These are phyloP conservation scores for Carpinus viminea DNA, from an alignment of 306 rosid genomes.

Conservation along the genomic window DNA sequence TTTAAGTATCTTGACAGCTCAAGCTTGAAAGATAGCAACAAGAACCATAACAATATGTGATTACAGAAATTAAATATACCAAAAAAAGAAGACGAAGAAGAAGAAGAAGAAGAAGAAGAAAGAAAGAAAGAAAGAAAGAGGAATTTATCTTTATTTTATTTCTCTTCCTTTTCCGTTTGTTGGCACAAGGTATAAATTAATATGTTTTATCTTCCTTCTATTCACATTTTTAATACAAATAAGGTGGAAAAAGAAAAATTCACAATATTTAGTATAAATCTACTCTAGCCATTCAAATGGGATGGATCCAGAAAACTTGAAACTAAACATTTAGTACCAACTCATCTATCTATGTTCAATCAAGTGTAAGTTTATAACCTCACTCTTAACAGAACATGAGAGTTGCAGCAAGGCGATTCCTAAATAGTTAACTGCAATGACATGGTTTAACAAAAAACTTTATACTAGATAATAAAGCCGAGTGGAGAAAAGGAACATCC, in stretches of 20 bases:
- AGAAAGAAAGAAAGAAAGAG: neutral
- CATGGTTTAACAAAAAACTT: neutral
- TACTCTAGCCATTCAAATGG: neutral
- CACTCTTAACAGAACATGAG: neutral
- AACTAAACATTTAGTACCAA: neutral
- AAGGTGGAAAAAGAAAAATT: neutral
- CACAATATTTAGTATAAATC: neutral
- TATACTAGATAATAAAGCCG: neutral
- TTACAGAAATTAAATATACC: neutral
- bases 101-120: neutral
- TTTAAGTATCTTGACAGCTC: conserved; percentile 24
- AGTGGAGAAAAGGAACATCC: neutral
- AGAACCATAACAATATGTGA: neutral
- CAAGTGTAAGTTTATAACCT: neutral
- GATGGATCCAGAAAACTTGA: neutral
- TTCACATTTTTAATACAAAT: neutral
- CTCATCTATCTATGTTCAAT: neutral
- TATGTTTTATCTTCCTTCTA: neutral
- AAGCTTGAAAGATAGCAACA: conserved; percentile 23
- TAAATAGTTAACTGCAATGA: neutral
- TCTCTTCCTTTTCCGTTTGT: neutral
- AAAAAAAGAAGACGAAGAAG: neutral
- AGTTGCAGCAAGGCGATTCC: neutral
- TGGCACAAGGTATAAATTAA: neutral
- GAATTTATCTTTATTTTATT: neutral